Conservation (phyloP, 257 asterid species). For the Ocimum tenuiflorum region DNA sequence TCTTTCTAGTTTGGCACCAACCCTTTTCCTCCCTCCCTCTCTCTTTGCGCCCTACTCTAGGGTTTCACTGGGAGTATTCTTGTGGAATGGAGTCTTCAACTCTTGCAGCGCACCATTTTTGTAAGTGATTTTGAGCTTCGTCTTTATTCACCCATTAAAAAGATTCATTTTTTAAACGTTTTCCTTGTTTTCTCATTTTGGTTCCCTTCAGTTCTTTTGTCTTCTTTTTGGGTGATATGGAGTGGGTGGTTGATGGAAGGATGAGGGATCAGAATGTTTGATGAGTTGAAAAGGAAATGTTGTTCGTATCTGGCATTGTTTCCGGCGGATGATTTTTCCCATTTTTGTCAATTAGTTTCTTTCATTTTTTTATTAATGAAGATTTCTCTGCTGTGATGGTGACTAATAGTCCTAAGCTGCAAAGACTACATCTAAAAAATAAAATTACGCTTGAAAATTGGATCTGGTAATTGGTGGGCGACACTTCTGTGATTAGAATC, state of each 20-base stretch:
- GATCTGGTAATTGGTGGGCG: constrained; percentile 16
- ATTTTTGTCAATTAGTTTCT: background rate
- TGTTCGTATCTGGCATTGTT: background rate
- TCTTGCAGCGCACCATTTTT: constrained; percentile 13
- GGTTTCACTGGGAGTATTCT: constrained; percentile 14
- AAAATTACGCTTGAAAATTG: constrained; percentile 5
- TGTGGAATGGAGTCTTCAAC: constrained; percentile 13
- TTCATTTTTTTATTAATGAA: background rate
- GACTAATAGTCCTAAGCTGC: constrained; percentile 13
- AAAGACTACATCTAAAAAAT: background rate
- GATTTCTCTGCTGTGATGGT: constrained; percentile 11
- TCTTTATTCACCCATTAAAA: background rate
- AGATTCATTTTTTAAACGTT: background rate
- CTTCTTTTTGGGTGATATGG: background rate
- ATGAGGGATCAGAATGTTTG: constrained; percentile 13
- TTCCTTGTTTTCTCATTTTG: background rate
- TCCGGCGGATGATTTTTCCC: background rate
- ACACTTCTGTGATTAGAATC: background rate
- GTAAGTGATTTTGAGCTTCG: constrained; percentile 21
- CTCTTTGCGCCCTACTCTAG: constrained; percentile 12
- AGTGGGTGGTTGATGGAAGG: background rate
- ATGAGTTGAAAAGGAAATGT: constrained; percentile 16
- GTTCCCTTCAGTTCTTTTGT: background rate
- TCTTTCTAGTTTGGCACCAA: background rate
- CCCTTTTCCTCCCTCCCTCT: background rate